Conservation (phyloP, 371 early-diverging fungal genomes). For the Syncephalis plumigaleata region DNA sequence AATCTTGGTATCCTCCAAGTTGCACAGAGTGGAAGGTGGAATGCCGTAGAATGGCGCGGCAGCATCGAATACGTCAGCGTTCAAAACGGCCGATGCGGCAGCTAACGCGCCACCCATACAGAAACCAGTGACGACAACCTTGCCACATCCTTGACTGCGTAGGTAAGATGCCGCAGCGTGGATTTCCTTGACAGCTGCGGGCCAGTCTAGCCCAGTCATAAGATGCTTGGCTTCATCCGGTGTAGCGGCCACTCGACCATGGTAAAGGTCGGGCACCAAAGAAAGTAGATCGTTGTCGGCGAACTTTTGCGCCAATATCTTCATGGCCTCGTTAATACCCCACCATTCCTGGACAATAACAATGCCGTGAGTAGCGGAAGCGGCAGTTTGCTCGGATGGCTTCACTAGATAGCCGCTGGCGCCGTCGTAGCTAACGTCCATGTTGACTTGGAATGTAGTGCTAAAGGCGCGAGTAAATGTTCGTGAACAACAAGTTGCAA, state of each 20-base stretch:
- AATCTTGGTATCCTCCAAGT: conserved; percentile 8
- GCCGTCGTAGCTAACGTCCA: too few species aligned
- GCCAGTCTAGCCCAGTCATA: conserved; percentile 13
- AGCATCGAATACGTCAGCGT: conserved; percentile 8
- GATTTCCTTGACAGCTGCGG: conserved; percentile 11
- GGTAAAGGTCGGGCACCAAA: conserved; percentile 15
- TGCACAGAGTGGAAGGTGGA: conserved; percentile 9
- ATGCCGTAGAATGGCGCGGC: conserved; percentile 20
- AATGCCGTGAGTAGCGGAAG: not conserved
- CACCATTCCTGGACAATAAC: conserved; percentile 13
- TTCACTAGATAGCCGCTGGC: too few species aligned
- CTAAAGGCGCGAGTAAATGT: too few species aligned
- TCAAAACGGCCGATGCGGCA: conserved; percentile 8
- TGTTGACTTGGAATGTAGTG: too few species aligned
- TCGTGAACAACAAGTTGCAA: too few species aligned
- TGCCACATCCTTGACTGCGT: conserved; percentile 6
- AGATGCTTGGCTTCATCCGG: conserved; percentile 19
- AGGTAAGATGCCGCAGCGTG: conserved; percentile 12
- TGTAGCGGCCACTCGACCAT: conserved; percentile 13
- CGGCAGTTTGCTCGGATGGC: too few species aligned
- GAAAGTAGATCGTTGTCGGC: conserved; percentile 7
- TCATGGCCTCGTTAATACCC: conserved; percentile 2
- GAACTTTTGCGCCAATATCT: conserved; percentile 5
- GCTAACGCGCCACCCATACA: conserved; percentile 23
- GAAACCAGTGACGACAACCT: conserved; percentile 17